phyloP scores from a whole-genome alignment of 768 basidiomycete genomes.

The Zangia roseola region DNA sequence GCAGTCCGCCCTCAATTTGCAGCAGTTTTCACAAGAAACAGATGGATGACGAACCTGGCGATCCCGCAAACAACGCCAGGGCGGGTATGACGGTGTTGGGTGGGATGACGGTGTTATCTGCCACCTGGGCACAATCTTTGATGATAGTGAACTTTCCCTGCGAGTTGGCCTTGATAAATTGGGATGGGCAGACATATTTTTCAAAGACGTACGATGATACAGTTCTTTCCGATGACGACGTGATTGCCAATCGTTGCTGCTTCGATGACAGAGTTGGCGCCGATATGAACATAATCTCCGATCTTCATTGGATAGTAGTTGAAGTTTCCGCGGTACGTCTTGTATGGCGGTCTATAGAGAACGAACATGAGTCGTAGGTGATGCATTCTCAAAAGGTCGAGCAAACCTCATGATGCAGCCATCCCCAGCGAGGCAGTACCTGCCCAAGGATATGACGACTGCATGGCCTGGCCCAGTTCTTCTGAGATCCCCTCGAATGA shows the following conservation, averaged over 20 bases:
- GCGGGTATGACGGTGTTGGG: conserved; percentile 93
- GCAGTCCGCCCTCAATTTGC: conserved; percentile 1
- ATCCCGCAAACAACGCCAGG: conserved; percentile 80
- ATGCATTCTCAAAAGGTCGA: neutral
- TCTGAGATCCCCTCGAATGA: conserved; percentile 91
- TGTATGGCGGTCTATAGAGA: conserved; percentile 69
- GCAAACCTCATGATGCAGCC: conserved; percentile 81
- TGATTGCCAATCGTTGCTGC: conserved; percentile 93
- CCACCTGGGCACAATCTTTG: conserved; percentile 90
- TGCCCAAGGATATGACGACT: conserved; percentile 88
- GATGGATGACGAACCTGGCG: conserved; percentile 62
- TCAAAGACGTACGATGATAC: conserved; percentile 72
- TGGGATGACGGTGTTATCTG: conserved; percentile 86
- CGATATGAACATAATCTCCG: conserved; percentile 93
- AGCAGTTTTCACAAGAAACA: neutral
- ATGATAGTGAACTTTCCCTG: conserved; percentile 97
- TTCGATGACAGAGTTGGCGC: conserved; percentile 85
- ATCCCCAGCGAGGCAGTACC: conserved; percentile 91
- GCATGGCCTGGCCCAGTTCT: conserved; percentile 89
- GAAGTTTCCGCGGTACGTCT: conserved; percentile 87
- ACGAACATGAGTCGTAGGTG: neutral
- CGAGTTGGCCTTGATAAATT: neutral
- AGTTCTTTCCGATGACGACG: conserved; percentile 93
- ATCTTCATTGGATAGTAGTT: conserved; percentile 99
- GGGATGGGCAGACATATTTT: neutral